Evolutionary conservation across 2,329 filamentous ascomycete genomes (phyloP), one percentile per base, ranked within the genome.

Genomic region (Microcyclosporella mali): DNA sequence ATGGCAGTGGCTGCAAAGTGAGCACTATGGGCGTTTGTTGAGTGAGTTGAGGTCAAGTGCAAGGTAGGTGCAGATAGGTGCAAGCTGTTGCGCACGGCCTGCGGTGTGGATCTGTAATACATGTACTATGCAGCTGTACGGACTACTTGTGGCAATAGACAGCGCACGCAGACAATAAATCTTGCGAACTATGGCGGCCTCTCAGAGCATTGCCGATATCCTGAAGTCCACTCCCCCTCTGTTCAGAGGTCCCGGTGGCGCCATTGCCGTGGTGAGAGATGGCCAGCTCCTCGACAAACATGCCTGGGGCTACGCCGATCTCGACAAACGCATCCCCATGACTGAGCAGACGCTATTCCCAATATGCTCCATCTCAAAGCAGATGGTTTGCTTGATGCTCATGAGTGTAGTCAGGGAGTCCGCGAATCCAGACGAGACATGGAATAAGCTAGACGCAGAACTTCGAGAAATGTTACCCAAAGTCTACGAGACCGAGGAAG

Each of bases 311-410:
- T 71, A 64, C 39, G 67, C 69, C 15, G 60, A 72, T 52, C 41
- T 71, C 15, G 59, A 68, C n/a, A 37, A 49, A 7, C 60, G 62
- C 4, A 62, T 66, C 16, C 61, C 58, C 4, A 58, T 72, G 49
- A 62, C 57, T 0, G 32, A 62, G 3, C 44, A 63, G 3, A 70
- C 61, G 1, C 57, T 60, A 8, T 48, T 72, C 15, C 69, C 69
- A 9, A 71, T 72, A 43, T 72, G 70, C 49, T 71, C 69, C 4
- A 72, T 71, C 45, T 64, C 68, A 2, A 72, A 72, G 50, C 70
- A 72, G 40, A 67, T 70, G 54, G 52, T 69, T 2, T 70, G 67
- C 40, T 57, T 64, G 4, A 46, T 66, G 3, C 44, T 70, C 36
- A 50, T 60, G 3, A 63, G 65, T 30, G 49, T 71, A 6, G 49